Evolutionary conservation across 139 green algal genomes (phyloP), one percentile per base, ranked within the genome.

Genomic region (Edaphochlamys debaryana): DNA sequence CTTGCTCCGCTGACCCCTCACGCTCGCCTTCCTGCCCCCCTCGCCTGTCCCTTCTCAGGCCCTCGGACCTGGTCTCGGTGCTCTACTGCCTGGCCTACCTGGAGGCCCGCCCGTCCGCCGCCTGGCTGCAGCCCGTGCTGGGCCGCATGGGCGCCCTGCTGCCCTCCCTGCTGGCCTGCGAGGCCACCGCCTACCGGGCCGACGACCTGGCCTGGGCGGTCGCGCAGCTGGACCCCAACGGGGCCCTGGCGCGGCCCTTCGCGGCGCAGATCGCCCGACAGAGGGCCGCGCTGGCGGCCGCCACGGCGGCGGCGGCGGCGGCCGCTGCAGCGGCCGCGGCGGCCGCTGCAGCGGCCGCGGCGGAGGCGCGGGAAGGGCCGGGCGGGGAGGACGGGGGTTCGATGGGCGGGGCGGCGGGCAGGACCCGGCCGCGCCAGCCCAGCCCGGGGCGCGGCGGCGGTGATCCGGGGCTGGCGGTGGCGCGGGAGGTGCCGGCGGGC

Each of bases 81-180:
- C 75, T 81, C 5, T 81, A 81, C 58, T 81, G 75, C 75, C 75
- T 81, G 25, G 75, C 75, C 30, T 71, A 64, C 40, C 75, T 81
- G 50, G 75, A 72, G 38, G 75, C 75, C 1, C 60, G 30, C 3
- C 56, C 60, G 11, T 27, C 75, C 30, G 30, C 38, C 9, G 36
- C 40, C n/a, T 81, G 75, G 75, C 75, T 81, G 60, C 34, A 38
- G 9, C 60, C 75, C 11, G 60, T 22, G 29, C 60, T 71, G n/a
- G 17, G 4, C 4, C 75, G 75, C 20, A 63, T 40, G 9, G 41
- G n/a, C 3, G 60, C 56, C 38, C 75, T 81, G 27, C 75, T 81
- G 58, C 75, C 75, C 5, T 23, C 60, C 32, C 41, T 81, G 40
- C 38, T 81, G 60, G 23, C 32, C 25, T 71, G 11, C 30, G 25